Evolutionary conservation across 2,329 filamentous ascomycete species (phyloP).

Genomic region (Helicocarpus griseus): DNA sequence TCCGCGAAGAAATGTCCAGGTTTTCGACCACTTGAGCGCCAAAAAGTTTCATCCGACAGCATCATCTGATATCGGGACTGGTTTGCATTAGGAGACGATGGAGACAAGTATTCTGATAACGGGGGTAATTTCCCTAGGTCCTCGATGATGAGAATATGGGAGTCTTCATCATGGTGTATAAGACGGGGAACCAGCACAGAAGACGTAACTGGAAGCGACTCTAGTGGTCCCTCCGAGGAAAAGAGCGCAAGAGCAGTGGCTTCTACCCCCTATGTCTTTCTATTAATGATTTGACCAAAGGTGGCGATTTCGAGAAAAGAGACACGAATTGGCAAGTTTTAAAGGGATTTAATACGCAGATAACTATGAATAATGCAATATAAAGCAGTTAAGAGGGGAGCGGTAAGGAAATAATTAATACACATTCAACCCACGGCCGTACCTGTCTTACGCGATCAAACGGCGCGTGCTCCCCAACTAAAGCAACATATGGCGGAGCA

Average conservation of each 20-base stretch:
- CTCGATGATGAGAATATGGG: constrained; percentile 7
- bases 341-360: no score
- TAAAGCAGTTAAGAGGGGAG: no score
- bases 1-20: constrained; percentile 5
- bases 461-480: constrained; percentile 1
- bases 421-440: not conserved
- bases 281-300: no score
- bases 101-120: constrained; percentile 3
- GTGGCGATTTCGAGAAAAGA: no score
- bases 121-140: constrained; percentile 3
- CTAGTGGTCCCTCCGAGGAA: not conserved
- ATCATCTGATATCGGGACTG: not conserved
- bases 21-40: not conserved
- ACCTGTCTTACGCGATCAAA: constrained; percentile 8
- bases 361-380: no score
- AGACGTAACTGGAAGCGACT: not conserved
- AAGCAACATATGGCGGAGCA: constrained; percentile 4
- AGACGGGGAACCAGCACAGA: not conserved
- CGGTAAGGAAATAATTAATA: no score
- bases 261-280: constrained; percentile 5
- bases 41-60: not conserved
- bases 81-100: not conserved
- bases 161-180: constrained; percentile 4
- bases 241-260: constrained; percentile 3
- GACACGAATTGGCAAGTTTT: no score